These are phyloP conservation scores for Durusdinium trenchii DNA, from an alignment of 73 alveolate genomes.

Conservation along the genomic window DNA sequence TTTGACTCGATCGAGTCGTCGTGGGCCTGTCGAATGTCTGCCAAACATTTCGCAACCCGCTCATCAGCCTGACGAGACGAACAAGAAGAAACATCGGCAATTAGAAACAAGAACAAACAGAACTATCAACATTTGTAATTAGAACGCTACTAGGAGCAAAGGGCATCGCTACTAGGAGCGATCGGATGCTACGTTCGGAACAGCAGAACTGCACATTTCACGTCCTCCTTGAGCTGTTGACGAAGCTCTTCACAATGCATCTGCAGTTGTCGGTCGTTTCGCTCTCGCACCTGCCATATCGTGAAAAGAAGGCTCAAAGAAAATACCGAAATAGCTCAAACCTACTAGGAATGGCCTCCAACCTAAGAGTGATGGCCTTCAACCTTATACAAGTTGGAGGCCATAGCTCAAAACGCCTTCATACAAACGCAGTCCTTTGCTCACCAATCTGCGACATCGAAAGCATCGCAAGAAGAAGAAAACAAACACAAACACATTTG, in stretches of 20 bases:
- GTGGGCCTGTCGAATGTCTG: conserved; percentile 84
- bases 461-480: not conserved
- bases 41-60: conserved; percentile 86
- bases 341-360: too few relatives aligned
- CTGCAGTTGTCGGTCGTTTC: conserved; percentile 82
- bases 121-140: too few relatives aligned
- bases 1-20: conserved; percentile 86
- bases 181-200: too few relatives aligned
- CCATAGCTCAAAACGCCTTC: too few relatives aligned
- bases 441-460: too few relatives aligned
- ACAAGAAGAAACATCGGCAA: not conserved
- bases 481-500: not conserved
- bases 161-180: too few relatives aligned
- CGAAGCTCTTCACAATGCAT: conserved; percentile 74
- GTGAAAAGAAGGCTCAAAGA: not conserved
- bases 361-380: too few relatives aligned
- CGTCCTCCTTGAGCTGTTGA: conserved; percentile 70
- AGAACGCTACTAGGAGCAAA: too few relatives aligned
- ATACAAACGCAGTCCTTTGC: too few relatives aligned
- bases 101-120: not conserved
- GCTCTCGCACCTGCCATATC: conserved; percentile 25
- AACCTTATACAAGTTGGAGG: too few relatives aligned
- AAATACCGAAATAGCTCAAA: too few relatives aligned
- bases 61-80: conserved; percentile 39
- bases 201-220: too few relatives aligned